Evolutionary conservation across 225 moss, liverwort and hornwort species (phyloP).

Genomic region (Antitrichia curtipendula): DNA sequence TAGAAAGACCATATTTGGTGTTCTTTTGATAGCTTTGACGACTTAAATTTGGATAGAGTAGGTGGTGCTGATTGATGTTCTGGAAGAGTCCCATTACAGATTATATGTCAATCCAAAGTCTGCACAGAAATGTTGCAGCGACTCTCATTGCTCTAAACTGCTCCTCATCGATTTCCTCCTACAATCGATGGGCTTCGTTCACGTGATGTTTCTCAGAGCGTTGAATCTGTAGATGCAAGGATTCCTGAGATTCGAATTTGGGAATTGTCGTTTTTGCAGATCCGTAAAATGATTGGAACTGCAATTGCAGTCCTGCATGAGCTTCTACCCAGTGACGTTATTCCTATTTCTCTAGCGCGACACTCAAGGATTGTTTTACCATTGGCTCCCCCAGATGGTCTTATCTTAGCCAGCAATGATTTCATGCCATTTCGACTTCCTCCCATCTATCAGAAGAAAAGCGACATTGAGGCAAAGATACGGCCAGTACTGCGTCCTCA

Average conservation of each 20-base stretch:
- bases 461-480: conserved; percentile 25
- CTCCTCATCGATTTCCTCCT: background rate
- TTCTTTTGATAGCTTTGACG: background rate
- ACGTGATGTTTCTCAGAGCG: background rate
- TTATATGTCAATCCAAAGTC: background rate
- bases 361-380: conserved; percentile 75
- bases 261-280: conserved; percentile 33
- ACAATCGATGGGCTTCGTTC: background rate
- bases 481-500: conserved; percentile 19
- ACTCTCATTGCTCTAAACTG: background rate
- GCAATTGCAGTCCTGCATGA: conserved; percentile 62
- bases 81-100: background rate
- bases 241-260: background rate
- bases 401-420: conserved; percentile 57
- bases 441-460: conserved; percentile 33
- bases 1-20: background rate
- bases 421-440: conserved; percentile 74
- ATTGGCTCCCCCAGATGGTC: conserved; percentile 79
- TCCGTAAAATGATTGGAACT: conserved; percentile 92
- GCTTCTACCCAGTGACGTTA: conserved; percentile 50
- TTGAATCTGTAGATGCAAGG: background rate
- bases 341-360: conserved; percentile 75
- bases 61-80: background rate
- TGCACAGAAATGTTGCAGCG: background rate
- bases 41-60: background rate